These are phyloP conservation scores for Protomyces lactucae-debilis DNA, from an alignment of 1,139 yeast species.

Conservation along the genomic window DNA sequence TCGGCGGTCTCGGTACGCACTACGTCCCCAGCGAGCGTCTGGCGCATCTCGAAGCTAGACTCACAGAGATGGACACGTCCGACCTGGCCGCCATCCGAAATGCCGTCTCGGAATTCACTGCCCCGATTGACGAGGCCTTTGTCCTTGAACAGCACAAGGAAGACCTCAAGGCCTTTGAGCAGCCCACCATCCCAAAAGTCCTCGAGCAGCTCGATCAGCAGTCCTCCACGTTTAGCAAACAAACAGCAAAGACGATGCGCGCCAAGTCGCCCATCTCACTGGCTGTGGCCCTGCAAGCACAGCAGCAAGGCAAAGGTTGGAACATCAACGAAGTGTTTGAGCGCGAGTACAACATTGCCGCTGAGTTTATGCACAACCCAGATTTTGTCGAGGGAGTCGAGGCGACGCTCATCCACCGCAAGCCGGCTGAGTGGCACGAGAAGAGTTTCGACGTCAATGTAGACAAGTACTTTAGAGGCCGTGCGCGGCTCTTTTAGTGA, in stretches of 20 bases:
- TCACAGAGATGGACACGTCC: slow-evolving; percentile 35
- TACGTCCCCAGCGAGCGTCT: slow-evolving; percentile 66
- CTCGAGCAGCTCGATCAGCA: slow-evolving; percentile 51
- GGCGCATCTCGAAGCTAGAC: slow-evolving; percentile 55
- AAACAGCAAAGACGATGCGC: slow-evolving; percentile 53
- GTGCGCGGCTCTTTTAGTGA: slow-evolving; percentile 12
- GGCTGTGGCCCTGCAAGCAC: slow-evolving; percentile 64
- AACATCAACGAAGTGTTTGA: slow-evolving; percentile 63
- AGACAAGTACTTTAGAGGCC: slow-evolving; percentile 22
- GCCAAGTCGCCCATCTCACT: slow-evolving; percentile 72
- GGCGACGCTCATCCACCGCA: slow-evolving; percentile 52
- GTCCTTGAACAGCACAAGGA: slow-evolving; percentile 33
- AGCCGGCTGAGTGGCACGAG: slow-evolving; percentile 17
- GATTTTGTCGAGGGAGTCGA: slow-evolving; percentile 74
- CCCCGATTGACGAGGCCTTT: slow-evolving; percentile 61
- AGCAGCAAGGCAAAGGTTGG: slow-evolving; percentile 57
- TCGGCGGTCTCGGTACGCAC: slow-evolving; percentile 84
- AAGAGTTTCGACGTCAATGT: slow-evolving; percentile 21
- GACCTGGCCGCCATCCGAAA: slow-evolving; percentile 51
- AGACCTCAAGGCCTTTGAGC: slow-evolving; percentile 42
- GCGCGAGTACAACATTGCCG: slow-evolving; percentile 72
- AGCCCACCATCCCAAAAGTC: slow-evolving; percentile 56
- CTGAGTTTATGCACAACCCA: slow-evolving; percentile 61
- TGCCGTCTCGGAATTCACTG: slow-evolving; percentile 72
- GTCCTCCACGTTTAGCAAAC: slow-evolving; percentile 63